Percentiles rank a stretch among this genome's conserved stretches.
These are phyloP conservation scores for Canariomyces notabilis DNA, from an alignment of 2,329 filamentous ascomycete genomes.

Conservation along the genomic window DNA sequence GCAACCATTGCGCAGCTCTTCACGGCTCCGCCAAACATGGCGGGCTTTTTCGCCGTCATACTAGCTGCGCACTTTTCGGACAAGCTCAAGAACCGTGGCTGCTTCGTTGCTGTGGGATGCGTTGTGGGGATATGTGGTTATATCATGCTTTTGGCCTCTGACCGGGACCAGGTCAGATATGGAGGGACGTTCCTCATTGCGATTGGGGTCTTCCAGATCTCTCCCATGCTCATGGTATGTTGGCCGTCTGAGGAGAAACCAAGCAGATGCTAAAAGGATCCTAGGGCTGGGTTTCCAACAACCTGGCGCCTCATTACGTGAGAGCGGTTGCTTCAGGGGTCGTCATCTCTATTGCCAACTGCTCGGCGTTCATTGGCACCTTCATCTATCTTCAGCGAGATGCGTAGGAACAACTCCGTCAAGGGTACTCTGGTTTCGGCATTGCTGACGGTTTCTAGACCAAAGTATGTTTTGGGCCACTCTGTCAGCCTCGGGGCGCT, in stretches of 20 bases:
- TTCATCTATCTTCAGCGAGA: conserved; percentile 41
- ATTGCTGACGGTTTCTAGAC: conserved; percentile 22
- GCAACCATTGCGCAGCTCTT: conserved; percentile 34
- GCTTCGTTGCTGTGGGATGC: conserved; percentile 30
- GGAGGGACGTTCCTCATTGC: conserved; percentile 34
- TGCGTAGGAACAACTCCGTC: conserved; percentile 27
- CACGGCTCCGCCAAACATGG: conserved; percentile 34
- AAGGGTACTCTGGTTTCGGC: not conserved
- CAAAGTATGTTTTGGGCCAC: conserved; percentile 36
- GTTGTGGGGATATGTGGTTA: conserved; percentile 30
- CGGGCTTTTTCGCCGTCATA: conserved; percentile 31
- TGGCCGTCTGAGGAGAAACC: not conserved
- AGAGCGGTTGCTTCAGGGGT: conserved; percentile 38
- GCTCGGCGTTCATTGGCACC: conserved; percentile 40
- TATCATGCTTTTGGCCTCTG: conserved; percentile 22
- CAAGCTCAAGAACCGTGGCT: conserved; percentile 28
- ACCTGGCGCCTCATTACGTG: conserved; percentile 39
- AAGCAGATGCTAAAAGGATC: not conserved
- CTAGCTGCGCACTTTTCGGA: conserved; percentile 32
- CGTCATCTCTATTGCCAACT: conserved; percentile 38
- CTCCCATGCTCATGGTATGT: conserved; percentile 27
- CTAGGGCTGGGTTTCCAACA: conserved; percentile 38
- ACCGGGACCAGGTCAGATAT: conserved; percentile 30
- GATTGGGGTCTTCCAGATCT: conserved; percentile 28
- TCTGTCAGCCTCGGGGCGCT: conserved; percentile 38